Base-by-base conservation (phyloP, 257 asterid genomes). In the Fraxinus cuspidata region DNA sequence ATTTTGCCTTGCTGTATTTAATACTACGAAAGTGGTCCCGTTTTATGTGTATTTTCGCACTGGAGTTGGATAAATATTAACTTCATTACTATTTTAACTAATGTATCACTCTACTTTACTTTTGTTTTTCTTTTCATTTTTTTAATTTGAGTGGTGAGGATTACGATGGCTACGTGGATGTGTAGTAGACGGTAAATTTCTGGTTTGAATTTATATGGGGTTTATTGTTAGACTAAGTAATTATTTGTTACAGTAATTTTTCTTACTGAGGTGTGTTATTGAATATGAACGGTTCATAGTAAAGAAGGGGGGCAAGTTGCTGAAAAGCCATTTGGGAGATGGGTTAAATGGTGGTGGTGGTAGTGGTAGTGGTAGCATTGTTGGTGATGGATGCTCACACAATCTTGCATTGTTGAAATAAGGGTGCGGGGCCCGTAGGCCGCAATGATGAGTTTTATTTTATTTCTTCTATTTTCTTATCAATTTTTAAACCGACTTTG, bases 361-460 rank as follows among this genome's bases (percentile, higher is more conserved):
- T 86, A 80, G 86, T 85, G 84, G 84, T 79, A 81, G 87, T 85
- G 84, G 84, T 79, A 87, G 87, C 83, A 82, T 87, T 86, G 89
- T 86, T 86, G 86, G 84, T 86, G 88, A 84, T 81, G 94, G 88
- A 82, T 83, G 84, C 68, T 82, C 88, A 84, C 84, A 71, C 85
- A 32, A 32, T 32, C 35, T 83, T 85, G 77, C 84, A 81, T 86
- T 88, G 83, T 77, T 85, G 81, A 81, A 83, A 80, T 84, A 72
- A 79, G 84, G 58, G 28, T 3, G 64, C 34, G 92, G 92, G 92
- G 56, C 92, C 93, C 90, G 56, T 42, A 11, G 16, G 74, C 21
- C 27, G 75, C 74, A 80, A 79, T 85, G 81, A 80, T 79, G 83
- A 3, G 64, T 40, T 74, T 77, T 18, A 81, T 28, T 67, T 73